Percentiles rank a stretch among this genome's conserved stretches.
Evolutionary conservation across 2,329 filamentous ascomycete species (phyloP).

Genomic region (Ceratocystis smalleyi): DNA sequence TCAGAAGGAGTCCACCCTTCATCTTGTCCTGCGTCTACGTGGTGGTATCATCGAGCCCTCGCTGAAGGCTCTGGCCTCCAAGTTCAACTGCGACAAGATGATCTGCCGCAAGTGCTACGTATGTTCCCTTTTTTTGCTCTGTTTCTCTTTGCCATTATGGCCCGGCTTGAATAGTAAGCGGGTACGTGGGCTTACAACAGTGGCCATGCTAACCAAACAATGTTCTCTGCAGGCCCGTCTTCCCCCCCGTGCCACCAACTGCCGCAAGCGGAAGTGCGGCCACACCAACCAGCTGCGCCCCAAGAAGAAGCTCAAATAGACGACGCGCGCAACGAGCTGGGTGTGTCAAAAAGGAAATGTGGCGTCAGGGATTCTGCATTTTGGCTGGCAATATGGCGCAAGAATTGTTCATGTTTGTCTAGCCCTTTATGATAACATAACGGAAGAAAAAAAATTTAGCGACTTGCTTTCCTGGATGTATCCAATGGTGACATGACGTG

Average conservation of each 20-base stretch:
- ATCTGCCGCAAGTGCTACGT: conserved; percentile 99
- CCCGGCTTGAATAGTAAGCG: not conserved
- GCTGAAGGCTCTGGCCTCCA: conserved; percentile 93
- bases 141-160: not conserved
- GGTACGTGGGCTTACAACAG: not conserved
- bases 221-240: conserved; percentile 48
- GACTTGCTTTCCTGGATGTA: conserved; percentile 13
- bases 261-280: conserved; percentile 99
- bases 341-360: conserved; percentile 25
- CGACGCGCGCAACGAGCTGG: conserved; percentile 21
- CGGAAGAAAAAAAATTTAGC: conserved; percentile 20
- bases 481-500: not conserved
- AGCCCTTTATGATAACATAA: conserved; percentile 20
- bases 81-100: conserved; percentile 99
- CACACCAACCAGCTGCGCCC: conserved; percentile 99
- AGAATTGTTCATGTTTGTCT: conserved; percentile 14
- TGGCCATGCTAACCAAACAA: not conserved
- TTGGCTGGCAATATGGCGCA: conserved; percentile 16
- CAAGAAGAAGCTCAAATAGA: conserved; percentile 98
- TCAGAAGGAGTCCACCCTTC: conserved; percentile 98
- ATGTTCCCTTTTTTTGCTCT: conserved; percentile 33
- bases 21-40: conserved; percentile 95
- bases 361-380: conserved; percentile 28
- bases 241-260: conserved; percentile 97
- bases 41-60: conserved; percentile 99